Evolutionary conservation across 306 rosid species (phyloP).

Genomic region (Inga laurina): DNA sequence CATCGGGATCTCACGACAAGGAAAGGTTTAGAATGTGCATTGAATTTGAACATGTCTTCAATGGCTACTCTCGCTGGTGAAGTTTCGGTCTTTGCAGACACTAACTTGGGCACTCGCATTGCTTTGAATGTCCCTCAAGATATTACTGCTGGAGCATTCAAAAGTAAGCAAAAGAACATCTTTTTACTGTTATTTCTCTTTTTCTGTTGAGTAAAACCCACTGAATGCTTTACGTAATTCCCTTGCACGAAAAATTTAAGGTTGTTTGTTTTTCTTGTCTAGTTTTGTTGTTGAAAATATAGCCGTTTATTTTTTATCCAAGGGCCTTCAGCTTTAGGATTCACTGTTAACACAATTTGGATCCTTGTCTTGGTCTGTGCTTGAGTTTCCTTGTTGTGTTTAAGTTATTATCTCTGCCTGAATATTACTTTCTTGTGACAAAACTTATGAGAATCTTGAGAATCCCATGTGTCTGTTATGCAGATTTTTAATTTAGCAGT

Average conservation of each 20-base stretch:
- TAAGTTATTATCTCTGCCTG: neutral
- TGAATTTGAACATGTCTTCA: neutral
- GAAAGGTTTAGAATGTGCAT: neutral
- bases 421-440: neutral
- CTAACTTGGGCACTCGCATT: constrained; percentile 72
- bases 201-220: neutral
- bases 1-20: neutral
- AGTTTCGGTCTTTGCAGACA: constrained; percentile 65
- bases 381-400: neutral
- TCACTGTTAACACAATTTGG: neutral
- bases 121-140: constrained; percentile 56
- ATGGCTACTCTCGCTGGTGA: constrained; percentile 25
- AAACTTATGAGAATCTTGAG: neutral
- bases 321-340: neutral
- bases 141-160: constrained; percentile 58
- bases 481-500: neutral
- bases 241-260: neutral
- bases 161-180: constrained; percentile 45
- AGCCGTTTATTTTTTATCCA: neutral
- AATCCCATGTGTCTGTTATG: neutral
- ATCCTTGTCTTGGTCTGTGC: neutral
- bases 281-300: neutral
- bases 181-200: neutral
- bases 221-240: neutral
- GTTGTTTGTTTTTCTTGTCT: no score